These are phyloP conservation scores for Talaromyces sp. DNA, from an alignment of 2,329 filamentous ascomycete species.

Conservation along the genomic window DNA sequence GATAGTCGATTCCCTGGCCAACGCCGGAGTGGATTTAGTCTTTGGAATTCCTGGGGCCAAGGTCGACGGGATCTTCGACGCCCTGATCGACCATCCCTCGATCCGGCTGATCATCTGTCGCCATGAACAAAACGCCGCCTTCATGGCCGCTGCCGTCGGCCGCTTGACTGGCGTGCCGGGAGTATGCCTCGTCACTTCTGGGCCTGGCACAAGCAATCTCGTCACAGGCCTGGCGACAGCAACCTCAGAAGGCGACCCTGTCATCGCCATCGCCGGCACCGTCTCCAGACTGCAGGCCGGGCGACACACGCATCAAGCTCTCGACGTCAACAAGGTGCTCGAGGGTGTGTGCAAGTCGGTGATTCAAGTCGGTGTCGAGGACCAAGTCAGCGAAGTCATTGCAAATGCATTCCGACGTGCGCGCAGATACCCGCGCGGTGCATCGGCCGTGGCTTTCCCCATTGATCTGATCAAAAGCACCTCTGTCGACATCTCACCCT, in stretches of 20 bases:
- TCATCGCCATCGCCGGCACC: slow-evolving; percentile 10
- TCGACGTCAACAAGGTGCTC: slow-evolving; percentile 10
- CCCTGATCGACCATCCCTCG: slow-evolving; percentile 8
- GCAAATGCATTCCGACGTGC: slow-evolving; percentile 10
- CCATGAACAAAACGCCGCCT: slow-evolving; percentile 11
- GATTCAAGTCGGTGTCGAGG: slow-evolving; percentile 9
- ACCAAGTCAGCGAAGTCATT: slow-evolving; percentile 12
- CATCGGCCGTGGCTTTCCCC: slow-evolving; percentile 9
- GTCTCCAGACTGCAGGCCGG: slow-evolving; percentile 10
- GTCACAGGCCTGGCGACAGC: slow-evolving; percentile 11
- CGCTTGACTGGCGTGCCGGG: slow-evolving; percentile 8
- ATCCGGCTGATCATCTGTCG: slow-evolving; percentile 11
- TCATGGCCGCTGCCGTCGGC: slow-evolving; percentile 11
- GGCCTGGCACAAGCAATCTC: slow-evolving; percentile 11
- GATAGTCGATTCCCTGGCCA: slow-evolving; percentile 10
- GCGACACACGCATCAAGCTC: slow-evolving; percentile 10
- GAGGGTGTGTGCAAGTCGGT: slow-evolving; percentile 11
- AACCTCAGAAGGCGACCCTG: slow-evolving; percentile 9
- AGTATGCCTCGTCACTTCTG: slow-evolving; percentile 10
- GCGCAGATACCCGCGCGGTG: slow-evolving; percentile 7
- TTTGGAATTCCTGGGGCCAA: slow-evolving; percentile 12
- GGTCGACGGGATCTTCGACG: slow-evolving; percentile 12
- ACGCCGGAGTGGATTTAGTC: slow-evolving; percentile 11
- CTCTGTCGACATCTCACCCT: slow-evolving; percentile 5
- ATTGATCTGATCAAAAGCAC: slow-evolving; percentile 12